Evolutionary conservation across 2,329 filamentous ascomycete species (phyloP), one percentile per base, ranked within the genome.

Genomic region (Amylocarpus encephaloides): DNA sequence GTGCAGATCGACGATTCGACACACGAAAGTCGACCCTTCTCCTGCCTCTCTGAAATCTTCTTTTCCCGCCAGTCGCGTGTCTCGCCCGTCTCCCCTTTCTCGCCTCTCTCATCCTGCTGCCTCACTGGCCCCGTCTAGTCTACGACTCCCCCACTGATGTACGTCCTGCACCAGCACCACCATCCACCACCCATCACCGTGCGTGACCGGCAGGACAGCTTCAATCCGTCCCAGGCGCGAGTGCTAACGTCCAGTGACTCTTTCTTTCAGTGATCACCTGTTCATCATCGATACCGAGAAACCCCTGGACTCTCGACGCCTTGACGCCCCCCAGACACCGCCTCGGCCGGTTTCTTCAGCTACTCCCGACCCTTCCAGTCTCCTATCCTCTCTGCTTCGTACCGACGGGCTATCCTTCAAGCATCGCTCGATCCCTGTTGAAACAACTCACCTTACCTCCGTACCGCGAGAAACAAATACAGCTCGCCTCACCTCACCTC

Each of bases 401-500:
- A n/a, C n/a, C n/a, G n/a, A n/a, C n/a, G n/a, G n/a, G n/a, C n/a
- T 30, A n/a, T 33, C 33, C 13, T 15, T 38, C 19, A 15, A 46
- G 44, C n/a, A n/a, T n/a, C n/a, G n/a, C n/a, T n/a, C n/a, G 38
- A 61, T 56, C 57, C 59, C 55, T 62, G 59, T 54, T 50, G 6
- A 57, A 55, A 56, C 58, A 63, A 53, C 52, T 61, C 61, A 57
- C 50, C 56, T 46, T 48, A 62, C 57, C 61, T 57, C 50, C 56
- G 44, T 48, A 62, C 57, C 62, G 55, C 40, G 57, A 51, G 52
- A 56, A 54, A 58, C 50, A 56, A 59, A 54, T 57, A 58, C 40
- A 51, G 45, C 50, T 45, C 48, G 44, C 7, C 22, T 26, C 22
- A 26, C 22, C 22, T 26, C 22, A 26, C 22, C 7, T 26, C 22